phyloP scores from a whole-genome alignment of 352 stramenopile species.

The Phytophthora ramorum region DNA sequence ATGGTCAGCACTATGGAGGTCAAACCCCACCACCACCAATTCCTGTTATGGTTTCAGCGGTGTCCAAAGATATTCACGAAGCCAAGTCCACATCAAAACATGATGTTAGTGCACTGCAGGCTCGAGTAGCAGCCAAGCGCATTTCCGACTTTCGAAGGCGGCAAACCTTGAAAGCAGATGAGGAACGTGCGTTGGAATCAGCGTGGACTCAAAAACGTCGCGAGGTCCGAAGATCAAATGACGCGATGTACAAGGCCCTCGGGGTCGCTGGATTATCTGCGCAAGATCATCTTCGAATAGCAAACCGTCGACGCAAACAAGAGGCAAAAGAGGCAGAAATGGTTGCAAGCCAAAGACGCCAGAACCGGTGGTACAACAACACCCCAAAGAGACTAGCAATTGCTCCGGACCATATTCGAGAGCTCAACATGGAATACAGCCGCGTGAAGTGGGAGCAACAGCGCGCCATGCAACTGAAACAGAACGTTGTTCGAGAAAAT shows the following conservation, averaged over 20 bases:
- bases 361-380: conserved; percentile 52
- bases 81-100: background rate
- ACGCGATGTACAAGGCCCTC: conserved; percentile 43
- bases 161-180: conserved; percentile 10
- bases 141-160: conserved; percentile 20
- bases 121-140: conserved; percentile 29
- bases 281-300: conserved; percentile 43
- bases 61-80: background rate
- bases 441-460: conserved; percentile 12
- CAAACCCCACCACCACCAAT: conserved; percentile 9
- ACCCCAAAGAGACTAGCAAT: conserved; percentile 3
- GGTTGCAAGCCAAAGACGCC: conserved; percentile 24
- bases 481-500: conserved; percentile 15
- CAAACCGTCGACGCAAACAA: conserved; percentile 24
- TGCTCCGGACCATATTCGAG: conserved; percentile 23
- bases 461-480: conserved; percentile 1
- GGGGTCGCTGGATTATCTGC: conserved; percentile 46
- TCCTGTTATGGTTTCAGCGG: background rate
- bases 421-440: conserved; percentile 17
- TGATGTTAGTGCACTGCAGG: conserved; percentile 23
- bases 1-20: conserved; percentile 17
- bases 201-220: conserved; percentile 30
- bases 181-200: conserved; percentile 14
- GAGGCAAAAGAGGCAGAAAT: conserved; percentile 23
- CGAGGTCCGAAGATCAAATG: conserved; percentile 47